Conservation (phyloP, 2,329 filamentous ascomycete genomes). For the Allantophomopsis lycopodina region DNA sequence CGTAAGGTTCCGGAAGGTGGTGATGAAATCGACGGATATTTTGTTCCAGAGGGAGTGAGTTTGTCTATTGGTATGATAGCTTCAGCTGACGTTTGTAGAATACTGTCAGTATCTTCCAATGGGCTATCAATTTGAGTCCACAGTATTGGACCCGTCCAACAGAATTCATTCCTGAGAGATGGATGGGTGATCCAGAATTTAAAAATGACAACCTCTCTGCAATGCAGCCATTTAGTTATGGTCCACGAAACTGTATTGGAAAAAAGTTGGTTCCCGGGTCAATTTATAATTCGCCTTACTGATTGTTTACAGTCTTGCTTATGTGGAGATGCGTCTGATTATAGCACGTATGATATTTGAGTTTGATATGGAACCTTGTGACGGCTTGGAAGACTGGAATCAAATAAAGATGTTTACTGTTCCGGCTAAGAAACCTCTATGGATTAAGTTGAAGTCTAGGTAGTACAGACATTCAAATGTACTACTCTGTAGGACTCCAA, state of each 20-base stretch:
- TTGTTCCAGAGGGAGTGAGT: too few relatives aligned
- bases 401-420: conserved; percentile 2
- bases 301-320: conserved; percentile 1
- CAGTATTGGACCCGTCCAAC: neutral
- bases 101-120: neutral
- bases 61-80: neutral
- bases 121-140: neutral
- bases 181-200: conserved; percentile 3
- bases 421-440: conserved; percentile 3
- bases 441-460: conserved; percentile 1
- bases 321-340: conserved; percentile 3
- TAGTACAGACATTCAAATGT: too few relatives aligned
- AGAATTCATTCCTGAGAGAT: neutral
- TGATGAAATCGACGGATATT: neutral
- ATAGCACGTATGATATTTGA: conserved; percentile 2
- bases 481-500: too few relatives aligned
- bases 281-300: neutral
- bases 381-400: neutral
- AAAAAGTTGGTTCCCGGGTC: conserved; percentile 1
- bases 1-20: conserved; percentile 19
- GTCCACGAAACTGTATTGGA: conserved; percentile 8
- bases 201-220: conserved; percentile 22
- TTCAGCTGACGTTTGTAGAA: neutral
- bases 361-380: conserved; percentile 2
- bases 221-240: conserved; percentile 6